Evolutionary conservation across 768 basidiomycete species (phyloP), one percentile per base, ranked within the genome.

Genomic region (Trichaptum fuscoviolaceum): DNA sequence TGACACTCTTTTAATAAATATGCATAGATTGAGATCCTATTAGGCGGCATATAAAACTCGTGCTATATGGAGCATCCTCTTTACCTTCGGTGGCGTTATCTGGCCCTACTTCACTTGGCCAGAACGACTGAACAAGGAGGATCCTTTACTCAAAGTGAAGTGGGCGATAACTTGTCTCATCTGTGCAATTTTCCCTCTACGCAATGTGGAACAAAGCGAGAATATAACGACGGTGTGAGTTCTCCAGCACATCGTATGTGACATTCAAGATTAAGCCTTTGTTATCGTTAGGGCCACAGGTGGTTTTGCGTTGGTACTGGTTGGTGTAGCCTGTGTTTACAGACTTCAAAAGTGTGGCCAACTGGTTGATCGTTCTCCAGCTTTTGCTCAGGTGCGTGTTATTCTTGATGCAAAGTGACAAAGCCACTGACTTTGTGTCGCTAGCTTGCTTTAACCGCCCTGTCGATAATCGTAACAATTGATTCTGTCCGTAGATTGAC

Each of bases 41-140:
- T 64, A 92, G 91, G 77, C 79, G 30, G 93, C 86, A 0, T 95
- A 94, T 75, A 87, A 86, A 0, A 82, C 88, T 69, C 82, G 93
- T 12, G 80, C 79, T 1, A 81, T 93, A 17, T 94, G 91, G 92
- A 87, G 88, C 67, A 67, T 81, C n/a, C 87, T 88, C 10, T 88
- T 86, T 69, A 67, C 83, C 0, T 34, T 84, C 4, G 85, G 90
- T 42, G 91, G 89, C 10, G 63, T 85, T 2, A 63, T 83, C 0
- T 93, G 92, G 92, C 91, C 92, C 2, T 67, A 83, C 34, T 71
- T 72, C 7, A 71, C 79, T n/a, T 87, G 86, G 87, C 78, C 82
- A 0, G 67, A 73, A 3, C 71, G 74, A 12, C 69, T 76, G 42
- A 70, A 77, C 18, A 58, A 69, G 36, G 60, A 70, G 69, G 67